phyloP scores from a whole-genome alignment of 129 eudicot genomes.

The Flaveria robusta region DNA sequence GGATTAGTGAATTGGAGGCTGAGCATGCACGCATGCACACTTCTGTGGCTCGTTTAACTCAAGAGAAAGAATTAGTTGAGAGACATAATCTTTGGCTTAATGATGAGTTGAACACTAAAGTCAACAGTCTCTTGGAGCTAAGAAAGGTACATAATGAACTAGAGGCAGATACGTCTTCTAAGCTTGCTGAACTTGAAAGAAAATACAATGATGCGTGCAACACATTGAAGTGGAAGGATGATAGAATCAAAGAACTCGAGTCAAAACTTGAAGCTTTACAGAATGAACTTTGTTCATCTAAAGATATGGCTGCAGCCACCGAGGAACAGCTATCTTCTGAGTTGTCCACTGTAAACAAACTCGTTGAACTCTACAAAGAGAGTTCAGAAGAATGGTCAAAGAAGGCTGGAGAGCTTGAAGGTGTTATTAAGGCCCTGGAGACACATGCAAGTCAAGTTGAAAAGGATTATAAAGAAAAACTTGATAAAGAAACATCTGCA shows the following conservation, averaged over 20 bases:
- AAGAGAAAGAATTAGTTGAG: slow-evolving; percentile 82
- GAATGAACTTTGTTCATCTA: slow-evolving; percentile 64
- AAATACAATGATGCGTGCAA: slow-evolving; percentile 51
- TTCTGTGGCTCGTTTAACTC: slow-evolving; percentile 55
- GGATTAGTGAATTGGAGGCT: slow-evolving; percentile 65
- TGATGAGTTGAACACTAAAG: slow-evolving; percentile 81
- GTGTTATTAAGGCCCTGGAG: slow-evolving; percentile 93
- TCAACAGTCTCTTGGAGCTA: slow-evolving; percentile 61
- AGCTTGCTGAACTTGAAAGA: slow-evolving; percentile 72
- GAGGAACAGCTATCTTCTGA: slow-evolving; percentile 74
- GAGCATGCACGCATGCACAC: slow-evolving; percentile 63
- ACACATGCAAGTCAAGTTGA: slow-evolving; percentile 78
- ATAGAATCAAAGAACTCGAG: slow-evolving; percentile 65
- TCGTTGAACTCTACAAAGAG: slow-evolving; percentile 84
- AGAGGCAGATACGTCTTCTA: slow-evolving; percentile 84
- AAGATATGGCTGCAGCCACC: slow-evolving; percentile 63
- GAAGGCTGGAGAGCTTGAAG: slow-evolving; percentile 98
- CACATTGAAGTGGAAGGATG: slow-evolving; percentile 67
- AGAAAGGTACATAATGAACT: slow-evolving; percentile 61
- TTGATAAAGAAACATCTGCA: slow-evolving; percentile 63
- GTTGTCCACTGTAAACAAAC: slow-evolving; percentile 80
- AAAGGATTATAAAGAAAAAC: slow-evolving; percentile 73
- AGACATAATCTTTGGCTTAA: slow-evolving; percentile 90
- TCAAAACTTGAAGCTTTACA: slow-evolving; percentile 63
- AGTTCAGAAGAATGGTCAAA: slow-evolving; percentile 94